A percentile compares a stretch with the other conserved stretches of the same genome.
These are phyloP conservation scores for Solanum clarkiae DNA, from an alignment of 257 asterid genomes.

Conservation along the genomic window DNA sequence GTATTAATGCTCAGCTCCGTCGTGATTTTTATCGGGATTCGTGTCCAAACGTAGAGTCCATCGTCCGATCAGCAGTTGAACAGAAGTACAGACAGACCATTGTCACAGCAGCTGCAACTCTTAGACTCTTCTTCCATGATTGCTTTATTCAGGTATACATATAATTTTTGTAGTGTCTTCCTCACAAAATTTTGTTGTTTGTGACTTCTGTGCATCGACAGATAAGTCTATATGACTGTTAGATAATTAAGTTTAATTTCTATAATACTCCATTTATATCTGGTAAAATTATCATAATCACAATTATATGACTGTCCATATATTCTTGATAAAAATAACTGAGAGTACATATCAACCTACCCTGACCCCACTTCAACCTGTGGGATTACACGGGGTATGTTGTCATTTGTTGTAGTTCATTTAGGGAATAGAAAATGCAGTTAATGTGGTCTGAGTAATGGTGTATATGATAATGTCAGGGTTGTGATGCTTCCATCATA, in stretches of 20 bases:
- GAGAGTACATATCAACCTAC: too few relatives aligned
- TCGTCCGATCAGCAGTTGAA: slow-evolving; percentile 61
- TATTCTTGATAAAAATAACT: not conserved
- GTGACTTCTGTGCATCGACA: too few relatives aligned
- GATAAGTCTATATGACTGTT: too few relatives aligned
- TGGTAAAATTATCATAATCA: not conserved
- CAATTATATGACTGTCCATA: not conserved
- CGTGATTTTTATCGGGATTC: slow-evolving; percentile 38
- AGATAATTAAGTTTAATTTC: too few relatives aligned
- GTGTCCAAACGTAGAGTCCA: slow-evolving; percentile 60
- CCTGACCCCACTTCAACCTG: too few relatives aligned
- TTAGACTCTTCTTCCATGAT: slow-evolving; percentile 81
- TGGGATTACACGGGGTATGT: not conserved
- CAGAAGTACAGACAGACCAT: slow-evolving; percentile 52
- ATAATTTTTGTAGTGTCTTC: not conserved
- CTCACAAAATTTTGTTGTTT: too few relatives aligned
- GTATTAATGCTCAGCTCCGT: slow-evolving; percentile 19
- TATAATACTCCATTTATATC: not conserved
- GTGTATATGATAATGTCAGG: slow-evolving; percentile 15
- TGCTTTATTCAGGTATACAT: slow-evolving; percentile 49
- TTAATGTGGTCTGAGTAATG: too few relatives aligned
- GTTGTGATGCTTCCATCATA: slow-evolving; percentile 76
- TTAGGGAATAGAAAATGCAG: not conserved
- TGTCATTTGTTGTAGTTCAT: not conserved
- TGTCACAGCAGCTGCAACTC: slow-evolving; percentile 77